Base-by-base conservation (phyloP, 345 rosid genomes). In the Brassica incana region DNA sequence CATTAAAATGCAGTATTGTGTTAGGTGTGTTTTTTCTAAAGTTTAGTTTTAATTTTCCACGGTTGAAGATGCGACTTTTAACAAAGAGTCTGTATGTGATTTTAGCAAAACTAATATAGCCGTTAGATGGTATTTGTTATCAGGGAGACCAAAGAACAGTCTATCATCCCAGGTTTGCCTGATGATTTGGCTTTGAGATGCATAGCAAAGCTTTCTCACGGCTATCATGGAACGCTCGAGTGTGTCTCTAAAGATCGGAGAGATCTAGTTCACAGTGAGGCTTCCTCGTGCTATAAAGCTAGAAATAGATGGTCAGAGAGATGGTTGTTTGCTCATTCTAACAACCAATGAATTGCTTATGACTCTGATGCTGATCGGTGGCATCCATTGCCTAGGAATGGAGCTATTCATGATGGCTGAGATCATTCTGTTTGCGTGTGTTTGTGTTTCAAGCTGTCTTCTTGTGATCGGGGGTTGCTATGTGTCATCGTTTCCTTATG, bases 101-200 rank as follows among this genome's bases (percentile, higher is more conserved):
- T 29, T 29, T 29, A 29, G 30, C 30, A 29, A 29, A 29, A 29
- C 30, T 29, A 29, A 29, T 29, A 29, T 29, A 29, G 30, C 5
- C 5, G 30, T 29, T 29, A 29, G 30, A 29, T 29, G 5, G 30
- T 45, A 11, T 23, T 23, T 74, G 71, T 69, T 75, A 33, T 56
- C 70, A 88, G 92, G 90, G 90, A 86, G 45, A 75, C 82, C 69
- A 78, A 32, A 12, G 52, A 85, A 66, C 86, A 91, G 72, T 81
- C 88, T 40, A 43, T 91, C 8, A 82, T 94, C 68, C 92, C 92
- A 3, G 94, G 92, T 65, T 82, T 91, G 74, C 97, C 95, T 0
- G 91, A 94, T 84, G 94, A 91, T 83, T 73, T 89, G 81, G 95
- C 91, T 78, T 81, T 90, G 80, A 86, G 87, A 78, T 90, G 97